Evolutionary conservation across 768 basidiomycete genomes (phyloP).

Genomic region (Rhodotorula toruloides): DNA sequence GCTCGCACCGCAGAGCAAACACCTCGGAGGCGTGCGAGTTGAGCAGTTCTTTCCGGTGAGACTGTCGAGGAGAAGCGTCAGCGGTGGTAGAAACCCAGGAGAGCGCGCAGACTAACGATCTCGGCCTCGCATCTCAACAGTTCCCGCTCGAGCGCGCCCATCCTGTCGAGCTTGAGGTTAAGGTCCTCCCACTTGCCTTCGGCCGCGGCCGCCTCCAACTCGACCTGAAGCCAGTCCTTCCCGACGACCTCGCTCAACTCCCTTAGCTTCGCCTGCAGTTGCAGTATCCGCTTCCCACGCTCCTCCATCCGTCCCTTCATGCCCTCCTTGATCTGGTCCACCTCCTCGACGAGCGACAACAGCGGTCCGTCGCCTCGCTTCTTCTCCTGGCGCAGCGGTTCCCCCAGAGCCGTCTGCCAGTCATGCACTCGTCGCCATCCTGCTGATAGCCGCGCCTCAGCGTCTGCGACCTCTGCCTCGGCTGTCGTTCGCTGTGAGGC

Average conservation of each 20-base stretch:
- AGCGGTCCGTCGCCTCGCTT: conserved; percentile 46
- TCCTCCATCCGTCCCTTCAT: conserved; percentile 50
- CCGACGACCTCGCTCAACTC: conserved; percentile 12
- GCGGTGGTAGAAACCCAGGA: no score
- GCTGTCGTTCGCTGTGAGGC: conserved; percentile 17
- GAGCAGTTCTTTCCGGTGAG: conserved; percentile 63
- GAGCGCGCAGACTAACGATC: conserved; percentile 55
- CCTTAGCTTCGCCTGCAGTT: conserved; percentile 10
- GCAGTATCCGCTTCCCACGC: conserved; percentile 40
- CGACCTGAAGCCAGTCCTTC: conserved; percentile 3
- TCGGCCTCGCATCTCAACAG: conserved; percentile 79
- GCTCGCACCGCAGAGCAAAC: conserved; percentile 74
- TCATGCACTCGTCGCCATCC: conserved; percentile 68
- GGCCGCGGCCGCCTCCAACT: conserved; percentile 40
- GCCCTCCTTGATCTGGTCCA: conserved; percentile 48
- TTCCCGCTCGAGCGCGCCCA: conserved; percentile 75
- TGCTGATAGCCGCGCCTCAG: conserved; percentile 61
- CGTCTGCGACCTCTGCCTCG: conserved; percentile 7
- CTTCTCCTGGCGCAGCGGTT: conserved; percentile 56
- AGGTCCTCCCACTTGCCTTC: conserved; percentile 50
- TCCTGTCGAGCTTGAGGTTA: conserved; percentile 75
- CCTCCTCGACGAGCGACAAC: background rate
- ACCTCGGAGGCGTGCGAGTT: conserved; percentile 65
- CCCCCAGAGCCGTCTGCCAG: conserved; percentile 58
- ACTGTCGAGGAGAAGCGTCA: conserved; percentile 48